These are phyloP conservation scores for Chytriomyces sp. DNA, from an alignment of 192 early-diverging fungal genomes.

Conservation along the genomic window DNA sequence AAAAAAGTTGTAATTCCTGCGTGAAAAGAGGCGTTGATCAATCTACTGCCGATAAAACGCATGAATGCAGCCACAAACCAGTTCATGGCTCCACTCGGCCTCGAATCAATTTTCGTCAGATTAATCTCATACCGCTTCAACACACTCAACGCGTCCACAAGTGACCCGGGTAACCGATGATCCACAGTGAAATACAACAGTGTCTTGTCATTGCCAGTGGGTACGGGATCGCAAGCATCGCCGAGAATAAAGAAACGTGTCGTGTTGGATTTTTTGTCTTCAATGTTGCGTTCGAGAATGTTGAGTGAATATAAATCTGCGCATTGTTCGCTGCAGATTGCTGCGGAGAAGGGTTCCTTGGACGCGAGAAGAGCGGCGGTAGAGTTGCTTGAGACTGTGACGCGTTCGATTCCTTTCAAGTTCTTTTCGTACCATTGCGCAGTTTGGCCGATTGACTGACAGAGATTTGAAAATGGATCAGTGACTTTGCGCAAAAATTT, in stretches of 20 bases:
- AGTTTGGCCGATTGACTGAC: constrained; percentile 81
- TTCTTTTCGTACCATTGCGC: constrained; percentile 73
- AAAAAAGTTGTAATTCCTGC: constrained; percentile 90
- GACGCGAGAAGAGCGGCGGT: constrained; percentile 85
- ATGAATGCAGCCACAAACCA: background rate
- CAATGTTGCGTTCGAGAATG: constrained; percentile 75
- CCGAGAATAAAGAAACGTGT: constrained; percentile 94
- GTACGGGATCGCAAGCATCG: constrained; percentile 63
- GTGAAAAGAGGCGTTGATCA: background rate
- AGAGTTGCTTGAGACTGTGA: constrained; percentile 80
- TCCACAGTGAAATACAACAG: constrained; percentile 91
- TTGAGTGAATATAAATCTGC: constrained; percentile 78
- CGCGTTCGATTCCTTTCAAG: constrained; percentile 70
- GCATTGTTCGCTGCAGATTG: constrained; percentile 79
- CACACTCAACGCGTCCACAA: constrained; percentile 81
- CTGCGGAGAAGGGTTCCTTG: constrained; percentile 74
- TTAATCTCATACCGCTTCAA: constrained; percentile 83
- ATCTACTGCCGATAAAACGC: background rate
- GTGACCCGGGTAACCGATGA: constrained; percentile 82
- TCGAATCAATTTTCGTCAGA: constrained; percentile 88
- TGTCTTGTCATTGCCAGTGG: constrained; percentile 73
- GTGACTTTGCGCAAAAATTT: constrained; percentile 8
- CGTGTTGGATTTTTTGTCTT: constrained; percentile 77
- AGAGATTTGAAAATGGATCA: constrained; percentile 19
- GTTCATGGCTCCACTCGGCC: constrained; percentile 76